Conservation (phyloP, 73 alveolate genomes). For the Paramecium octaurelia region DNA sequence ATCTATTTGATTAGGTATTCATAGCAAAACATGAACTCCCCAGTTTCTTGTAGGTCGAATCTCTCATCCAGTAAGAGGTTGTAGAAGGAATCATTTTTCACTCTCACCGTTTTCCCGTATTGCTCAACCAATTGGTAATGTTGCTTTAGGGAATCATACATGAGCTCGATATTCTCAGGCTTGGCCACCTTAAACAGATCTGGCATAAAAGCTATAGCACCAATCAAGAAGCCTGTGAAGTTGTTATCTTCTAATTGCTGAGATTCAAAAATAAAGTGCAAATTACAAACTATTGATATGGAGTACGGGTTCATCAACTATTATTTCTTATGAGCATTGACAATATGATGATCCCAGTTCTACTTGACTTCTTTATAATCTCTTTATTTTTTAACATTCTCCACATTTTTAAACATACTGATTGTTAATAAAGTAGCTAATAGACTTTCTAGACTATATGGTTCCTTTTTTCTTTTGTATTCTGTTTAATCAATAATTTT, state of each 20-base stretch:
- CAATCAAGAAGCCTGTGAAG: background rate
- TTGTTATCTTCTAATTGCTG: conserved; percentile 23
- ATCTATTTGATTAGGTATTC: conserved; percentile 22
- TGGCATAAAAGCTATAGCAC: conserved; percentile 23
- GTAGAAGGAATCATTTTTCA: background rate
- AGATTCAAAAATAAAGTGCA: background rate
- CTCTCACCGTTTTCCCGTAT: conserved; percentile 16
- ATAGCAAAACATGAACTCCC: conserved; percentile 30
- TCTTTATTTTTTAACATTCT: conserved; percentile 33
- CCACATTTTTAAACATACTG: conserved; percentile 37
- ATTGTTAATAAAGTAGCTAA: conserved; percentile 1
- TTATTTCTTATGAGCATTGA: background rate
- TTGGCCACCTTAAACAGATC: conserved; percentile 29
- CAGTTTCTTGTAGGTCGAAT: conserved; percentile 37
- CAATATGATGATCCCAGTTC: conserved; percentile 41
- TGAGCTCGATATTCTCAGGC: conserved; percentile 27
- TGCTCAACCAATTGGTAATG: conserved; percentile 21
- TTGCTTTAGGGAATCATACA: conserved; percentile 10
- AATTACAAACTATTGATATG: conserved; percentile 19
- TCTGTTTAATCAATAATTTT: conserved; percentile 30
- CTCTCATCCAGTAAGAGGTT: conserved; percentile 35
- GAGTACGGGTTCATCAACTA: conserved; percentile 17
- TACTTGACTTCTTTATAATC: conserved; percentile 26
- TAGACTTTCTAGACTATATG: conserved; percentile 17
- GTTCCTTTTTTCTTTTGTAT: background rate